These are phyloP conservation scores for Lentinula sp. DNA, from an alignment of 768 basidiomycete species.

Conservation along the genomic window DNA sequence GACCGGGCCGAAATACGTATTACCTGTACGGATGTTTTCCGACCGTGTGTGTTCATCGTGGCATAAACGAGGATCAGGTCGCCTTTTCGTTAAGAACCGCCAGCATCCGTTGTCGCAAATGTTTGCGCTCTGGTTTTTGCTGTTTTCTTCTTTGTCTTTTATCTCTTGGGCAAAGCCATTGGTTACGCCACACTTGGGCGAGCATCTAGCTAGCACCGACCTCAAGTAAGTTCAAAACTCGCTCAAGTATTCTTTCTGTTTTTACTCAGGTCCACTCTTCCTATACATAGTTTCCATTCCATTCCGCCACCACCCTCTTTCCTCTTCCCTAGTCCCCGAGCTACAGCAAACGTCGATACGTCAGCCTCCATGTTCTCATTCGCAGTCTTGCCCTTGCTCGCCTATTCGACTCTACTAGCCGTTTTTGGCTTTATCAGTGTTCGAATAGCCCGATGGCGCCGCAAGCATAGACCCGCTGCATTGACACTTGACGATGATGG, in stretches of 20 bases:
- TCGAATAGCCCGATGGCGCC: conserved; percentile 6
- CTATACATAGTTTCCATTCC: neutral
- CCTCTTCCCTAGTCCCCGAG: neutral
- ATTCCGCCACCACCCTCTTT: conserved; percentile 1
- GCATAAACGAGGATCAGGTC: neutral
- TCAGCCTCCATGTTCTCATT: neutral
- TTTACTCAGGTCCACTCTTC: neutral
- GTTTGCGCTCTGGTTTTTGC: neutral
- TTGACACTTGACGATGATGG: conserved; percentile 2
- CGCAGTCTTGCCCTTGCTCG: conserved; percentile 1
- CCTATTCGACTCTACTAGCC: neutral
- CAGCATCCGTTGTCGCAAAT: neutral
- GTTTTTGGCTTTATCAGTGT: conserved; percentile 5
- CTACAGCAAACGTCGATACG: neutral
- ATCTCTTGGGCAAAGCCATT: neutral
- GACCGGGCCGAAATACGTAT: neutral
- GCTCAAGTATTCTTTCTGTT: neutral
- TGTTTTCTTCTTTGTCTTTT: neutral
- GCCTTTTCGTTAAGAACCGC: neutral
- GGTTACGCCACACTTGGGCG: neutral
- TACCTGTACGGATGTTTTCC: neutral
- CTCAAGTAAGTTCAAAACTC: neutral
- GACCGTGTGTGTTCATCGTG: neutral
- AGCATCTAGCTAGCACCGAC: neutral
- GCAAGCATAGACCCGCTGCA: neutral